Percentiles rank a stretch among this genome's conserved stretches.
phyloP scores from a whole-genome alignment of 495 filamentous ascomycete species.

The Lasiosphaeria miniovina region DNA sequence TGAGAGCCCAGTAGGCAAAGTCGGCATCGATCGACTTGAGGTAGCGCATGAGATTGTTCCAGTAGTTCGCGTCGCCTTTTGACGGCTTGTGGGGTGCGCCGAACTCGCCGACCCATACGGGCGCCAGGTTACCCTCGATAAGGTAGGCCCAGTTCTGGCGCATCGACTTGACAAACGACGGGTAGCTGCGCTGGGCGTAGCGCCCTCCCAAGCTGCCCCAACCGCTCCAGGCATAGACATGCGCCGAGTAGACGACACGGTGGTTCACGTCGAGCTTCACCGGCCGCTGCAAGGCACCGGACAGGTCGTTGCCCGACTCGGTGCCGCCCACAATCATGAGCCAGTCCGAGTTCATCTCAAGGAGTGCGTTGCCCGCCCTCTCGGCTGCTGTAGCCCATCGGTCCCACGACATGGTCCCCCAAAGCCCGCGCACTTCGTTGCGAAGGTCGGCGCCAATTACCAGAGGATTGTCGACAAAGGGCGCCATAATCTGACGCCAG shows the following conservation, averaged over 20 bases:
- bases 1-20: slow-evolving; percentile 64
- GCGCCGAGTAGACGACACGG: slow-evolving; percentile 58
- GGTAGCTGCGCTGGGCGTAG: slow-evolving; percentile 52
- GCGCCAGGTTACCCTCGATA: slow-evolving; percentile 52
- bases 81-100: slow-evolving; percentile 49
- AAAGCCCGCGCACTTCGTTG: slow-evolving; percentile 60
- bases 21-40: slow-evolving; percentile 53
- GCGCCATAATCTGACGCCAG: slow-evolving; percentile 57
- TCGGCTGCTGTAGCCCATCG: slow-evolving; percentile 58
- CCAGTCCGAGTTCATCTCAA: slow-evolving; percentile 57
- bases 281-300: slow-evolving; percentile 46
- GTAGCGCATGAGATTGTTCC: slow-evolving; percentile 54
- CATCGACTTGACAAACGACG: slow-evolving; percentile 56
- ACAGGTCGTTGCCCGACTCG: slow-evolving; percentile 56
- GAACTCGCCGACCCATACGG: slow-evolving; percentile 62
- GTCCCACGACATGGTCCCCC: slow-evolving; percentile 61
- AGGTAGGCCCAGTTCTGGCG: slow-evolving; percentile 60
- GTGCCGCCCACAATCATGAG: slow-evolving; percentile 61
- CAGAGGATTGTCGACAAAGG: slow-evolving; percentile 46
- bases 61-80: slow-evolving; percentile 55
- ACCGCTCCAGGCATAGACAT: slow-evolving; percentile 62
- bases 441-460: slow-evolving; percentile 59
- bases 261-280: slow-evolving; percentile 49
- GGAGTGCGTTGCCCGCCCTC: slow-evolving; percentile 50
- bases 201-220: slow-evolving; percentile 54